Evolutionary conservation across 441 rosid species (phyloP), one percentile per base, ranked within the genome.

Genomic region (Gossypium davidsonii): DNA sequence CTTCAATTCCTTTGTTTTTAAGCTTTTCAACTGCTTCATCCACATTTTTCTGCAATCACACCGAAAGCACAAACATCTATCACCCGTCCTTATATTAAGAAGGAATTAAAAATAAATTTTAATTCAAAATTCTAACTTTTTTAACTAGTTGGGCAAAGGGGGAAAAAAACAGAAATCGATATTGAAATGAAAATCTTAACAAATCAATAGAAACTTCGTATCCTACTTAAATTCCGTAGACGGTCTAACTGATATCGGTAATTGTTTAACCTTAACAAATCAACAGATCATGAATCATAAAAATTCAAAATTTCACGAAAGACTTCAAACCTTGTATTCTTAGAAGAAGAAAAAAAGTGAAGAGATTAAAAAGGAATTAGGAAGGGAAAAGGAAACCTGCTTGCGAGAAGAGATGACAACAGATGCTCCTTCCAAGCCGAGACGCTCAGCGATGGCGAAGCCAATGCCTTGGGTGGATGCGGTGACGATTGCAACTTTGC

Each of bases 401-500:
- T 84, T 92, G 82, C 99, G 92, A 59, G 99, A 94, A 74, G 99
- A 94, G 82, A 94, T 82, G 61, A 92, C 89, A 61, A 92, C 91
- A 64, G 90, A 86, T 77, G 98, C 98, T 28, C 99, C 99, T 88
- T 92, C 99, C 34, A 81, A 80, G 72, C 91, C 98, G 23, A 95
- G 87, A 46, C 96, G 93, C 73, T 83, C 86, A 4, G 92, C 89
- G 73, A 92, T 90, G 73, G 83, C 80, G 74, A 88, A 82, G 73
- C 98, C 97, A 73, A 92, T 95, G 12, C 99, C 99, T 78, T 92
- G 94, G 31, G 99, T 92, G 2, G 99, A 94, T 61, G 98, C 99
- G 0, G 94, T 92, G 28, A 90, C 96, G 37, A 94, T 85, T 57
- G 94, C 97, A 0, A 91, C 98, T 77, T 92, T 91, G 11, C 97